Evolutionary conservation across 2,329 filamentous ascomycete genomes (phyloP).

Genomic region (Fusarium sp.): DNA sequence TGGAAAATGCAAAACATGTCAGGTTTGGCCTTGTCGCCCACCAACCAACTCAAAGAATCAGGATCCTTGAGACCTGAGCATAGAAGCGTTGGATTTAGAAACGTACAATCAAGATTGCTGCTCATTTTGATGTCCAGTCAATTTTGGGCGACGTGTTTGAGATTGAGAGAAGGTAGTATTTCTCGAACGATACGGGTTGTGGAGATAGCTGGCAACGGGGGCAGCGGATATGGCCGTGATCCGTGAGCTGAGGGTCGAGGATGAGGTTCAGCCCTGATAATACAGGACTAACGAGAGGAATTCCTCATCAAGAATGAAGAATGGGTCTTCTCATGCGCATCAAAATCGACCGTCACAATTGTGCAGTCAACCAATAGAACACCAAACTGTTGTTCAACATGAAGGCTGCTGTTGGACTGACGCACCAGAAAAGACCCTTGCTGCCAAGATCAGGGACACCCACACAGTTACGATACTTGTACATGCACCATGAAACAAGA

Average conservation of each 20-base stretch:
- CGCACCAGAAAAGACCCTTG: slow-evolving; percentile 23
- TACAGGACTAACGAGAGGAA: slow-evolving; percentile 30
- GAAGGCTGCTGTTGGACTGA: slow-evolving; percentile 10
- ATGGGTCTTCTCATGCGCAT: slow-evolving; percentile 14
- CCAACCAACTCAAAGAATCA: neutral
- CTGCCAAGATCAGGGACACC: slow-evolving; percentile 30
- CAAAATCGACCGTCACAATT: slow-evolving; percentile 13
- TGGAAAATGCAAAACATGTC: slow-evolving; percentile 21
- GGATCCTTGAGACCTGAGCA: neutral
- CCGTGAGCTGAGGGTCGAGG: slow-evolving; percentile 7
- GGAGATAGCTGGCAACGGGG: slow-evolving; percentile 7
- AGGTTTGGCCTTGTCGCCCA: slow-evolving; percentile 1
- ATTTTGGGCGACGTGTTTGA: neutral
- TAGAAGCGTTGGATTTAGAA: neutral
- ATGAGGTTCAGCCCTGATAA: slow-evolving; percentile 32
- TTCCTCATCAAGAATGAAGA: neutral
- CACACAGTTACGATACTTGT: slow-evolving; percentile 22
- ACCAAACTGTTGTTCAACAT: neutral
- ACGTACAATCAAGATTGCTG: neutral
- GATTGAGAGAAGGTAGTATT: neutral
- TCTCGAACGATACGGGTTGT: neutral
- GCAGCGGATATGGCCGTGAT: slow-evolving; percentile 9
- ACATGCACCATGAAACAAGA: slow-evolving; percentile 1
- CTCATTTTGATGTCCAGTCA: neutral
- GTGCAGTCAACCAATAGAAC: slow-evolving; percentile 25